These are phyloP conservation scores for Aureococcus anophagefferens DNA, from an alignment of 108 stramenopile genomes.

Conservation along the genomic window DNA sequence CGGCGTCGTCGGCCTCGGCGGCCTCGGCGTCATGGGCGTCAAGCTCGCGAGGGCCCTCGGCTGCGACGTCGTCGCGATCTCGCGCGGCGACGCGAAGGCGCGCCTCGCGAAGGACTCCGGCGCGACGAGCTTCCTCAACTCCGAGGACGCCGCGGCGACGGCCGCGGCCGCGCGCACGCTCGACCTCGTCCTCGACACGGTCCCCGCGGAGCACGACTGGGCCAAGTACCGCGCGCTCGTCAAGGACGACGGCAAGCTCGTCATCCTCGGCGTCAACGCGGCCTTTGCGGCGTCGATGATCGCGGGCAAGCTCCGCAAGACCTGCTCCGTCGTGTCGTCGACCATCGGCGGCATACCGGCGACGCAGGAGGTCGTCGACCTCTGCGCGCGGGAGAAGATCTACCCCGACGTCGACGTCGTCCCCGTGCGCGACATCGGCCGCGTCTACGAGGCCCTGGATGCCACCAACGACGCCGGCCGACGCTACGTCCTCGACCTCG, in stretches of 20 bases:
- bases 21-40: constrained; percentile 53
- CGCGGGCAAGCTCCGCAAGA: constrained; percentile 19
- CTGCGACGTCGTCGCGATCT: constrained; percentile 31
- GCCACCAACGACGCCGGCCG: not conserved
- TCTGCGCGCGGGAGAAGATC: constrained; percentile 43
- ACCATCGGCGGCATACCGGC: constrained; percentile 47
- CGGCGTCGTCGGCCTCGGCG: constrained; percentile 52
- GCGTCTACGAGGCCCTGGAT: not conserved
- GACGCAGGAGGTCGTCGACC: constrained; percentile 50
- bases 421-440: constrained; percentile 6
- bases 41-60: constrained; percentile 47
- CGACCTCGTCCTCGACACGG: constrained; percentile 45
- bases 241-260: constrained; percentile 25
- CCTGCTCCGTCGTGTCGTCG: constrained; percentile 19
- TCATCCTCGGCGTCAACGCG: constrained; percentile 28
- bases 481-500: constrained; percentile 19
- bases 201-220: constrained; percentile 33
- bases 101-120: constrained; percentile 43
- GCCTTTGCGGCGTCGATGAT: constrained; percentile 17
- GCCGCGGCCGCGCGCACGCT: constrained; percentile 26
- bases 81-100: constrained; percentile 40
- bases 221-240: constrained; percentile 23
- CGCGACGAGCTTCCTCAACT: no score
- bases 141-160: constrained; percentile 26
- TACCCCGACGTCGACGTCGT: constrained; percentile 38